Conservation (phyloP, 2,329 filamentous ascomycete genomes). For the Phoma sp. region DNA sequence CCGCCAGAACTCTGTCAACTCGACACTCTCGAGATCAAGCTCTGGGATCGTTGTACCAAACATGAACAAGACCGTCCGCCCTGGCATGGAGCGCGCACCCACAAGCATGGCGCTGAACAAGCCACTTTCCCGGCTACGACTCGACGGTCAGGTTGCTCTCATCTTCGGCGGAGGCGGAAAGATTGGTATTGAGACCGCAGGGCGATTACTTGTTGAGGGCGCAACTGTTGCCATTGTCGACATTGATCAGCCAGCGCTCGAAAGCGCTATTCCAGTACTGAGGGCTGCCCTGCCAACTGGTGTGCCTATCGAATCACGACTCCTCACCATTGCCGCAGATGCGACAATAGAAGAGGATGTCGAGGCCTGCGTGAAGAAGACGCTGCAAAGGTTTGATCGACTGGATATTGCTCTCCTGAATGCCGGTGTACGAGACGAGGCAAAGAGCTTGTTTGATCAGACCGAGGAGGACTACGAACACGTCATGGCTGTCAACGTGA, state of each 20-base stretch:
- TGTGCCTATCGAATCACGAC: conserved; percentile 31
- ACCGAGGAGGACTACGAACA: conserved; percentile 46
- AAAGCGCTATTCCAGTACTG: conserved; percentile 34
- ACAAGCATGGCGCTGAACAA: conserved; percentile 36
- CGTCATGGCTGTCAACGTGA: conserved; percentile 49
- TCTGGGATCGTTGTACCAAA: conserved; percentile 35
- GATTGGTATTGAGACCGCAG: conserved; percentile 46
- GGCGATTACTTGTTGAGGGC: conserved; percentile 46
- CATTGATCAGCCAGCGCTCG: conserved; percentile 38
- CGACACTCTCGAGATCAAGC: conserved; percentile 16
- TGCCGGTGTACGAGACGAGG: conserved; percentile 34
- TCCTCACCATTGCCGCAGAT: conserved; percentile 45
- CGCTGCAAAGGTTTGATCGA: conserved; percentile 35
- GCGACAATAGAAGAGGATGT: conserved; percentile 67
- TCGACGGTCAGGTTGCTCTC: conserved; percentile 42
- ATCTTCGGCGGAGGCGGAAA: conserved; percentile 46
- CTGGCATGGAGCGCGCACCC: conserved; percentile 35
- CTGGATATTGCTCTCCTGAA: conserved; percentile 41
- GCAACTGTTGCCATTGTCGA: conserved; percentile 50
- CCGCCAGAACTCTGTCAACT: conserved; percentile 19
- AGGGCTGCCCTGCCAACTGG: conserved; percentile 36
- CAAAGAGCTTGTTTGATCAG: conserved; percentile 47
- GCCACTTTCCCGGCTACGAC: conserved; percentile 40
- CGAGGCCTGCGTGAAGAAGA: conserved; percentile 78
- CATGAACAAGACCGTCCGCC: conserved; percentile 31